Evolutionary conservation across 352 stramenopile genomes (phyloP), one percentile per base, ranked within the genome.

Genomic region (Phytophthora fragariae): DNA sequence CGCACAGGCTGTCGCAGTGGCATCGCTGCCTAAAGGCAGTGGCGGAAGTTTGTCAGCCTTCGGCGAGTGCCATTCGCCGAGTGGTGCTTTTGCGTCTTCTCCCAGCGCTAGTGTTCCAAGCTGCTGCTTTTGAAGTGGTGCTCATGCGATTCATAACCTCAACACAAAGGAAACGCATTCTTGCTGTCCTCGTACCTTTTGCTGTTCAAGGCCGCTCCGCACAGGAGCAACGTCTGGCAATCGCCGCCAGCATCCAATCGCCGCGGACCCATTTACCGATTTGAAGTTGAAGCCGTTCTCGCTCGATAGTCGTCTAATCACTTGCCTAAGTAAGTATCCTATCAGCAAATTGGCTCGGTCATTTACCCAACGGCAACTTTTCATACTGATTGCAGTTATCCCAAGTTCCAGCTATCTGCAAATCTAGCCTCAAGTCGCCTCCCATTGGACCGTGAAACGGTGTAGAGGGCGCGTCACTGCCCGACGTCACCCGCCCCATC

Each of bases 261-360:
- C 21, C 37, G 37, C 37, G 49, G n/a, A 60, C 15, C 46, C 29
- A 60, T 68, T 24, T 31, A 21, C 12, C 17, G 66, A 63, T 64
- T 70, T 62, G 54, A 75, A 62, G 61, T 75, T 75, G 68, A 71
- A 75, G 61, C 31, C 41, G 12, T 17, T 53, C 35, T 41, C 27
- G 65, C 8, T 57, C 57, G 65, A 67, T 67, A 54, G 39, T 57
- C 68, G 68, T 71, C 68, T 60, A 75, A 75, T 75, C 68, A 75
- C 52, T 75, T 52, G 37, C 68, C 21, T 72, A 75, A 59, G 14
- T 66, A 49, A 75, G 62, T 75, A 75, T 8, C 5, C n/a, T 54
- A 3, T 35, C 7, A 6, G n/a, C 0, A 10, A 9, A 49, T 39
- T n/a, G 2, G 11, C 10, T 29, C 3, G 17, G 9, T 6, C n/a